Evolutionary conservation across 495 filamentous ascomycete genomes (phyloP), one percentile per base, ranked within the genome.

Genomic region (Penicillium psychrofluorescens): DNA sequence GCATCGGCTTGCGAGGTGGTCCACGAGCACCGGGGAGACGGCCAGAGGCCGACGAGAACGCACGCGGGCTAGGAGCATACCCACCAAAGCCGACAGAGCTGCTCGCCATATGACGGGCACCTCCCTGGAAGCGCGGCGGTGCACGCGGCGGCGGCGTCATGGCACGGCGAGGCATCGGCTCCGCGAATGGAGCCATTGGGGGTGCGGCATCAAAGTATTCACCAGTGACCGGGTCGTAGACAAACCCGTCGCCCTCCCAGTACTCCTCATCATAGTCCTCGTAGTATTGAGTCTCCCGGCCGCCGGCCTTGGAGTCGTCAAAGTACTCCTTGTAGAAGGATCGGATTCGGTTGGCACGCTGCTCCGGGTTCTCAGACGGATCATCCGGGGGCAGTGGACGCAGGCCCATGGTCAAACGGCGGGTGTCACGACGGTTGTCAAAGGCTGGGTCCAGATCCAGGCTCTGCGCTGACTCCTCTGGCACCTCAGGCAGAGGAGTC

Each of bases 301-400:
- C 22, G 2, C 22, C 72, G 0, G 71, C 72, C 59, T 84, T 86
- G 13, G 77, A 81, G 16, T 95, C 90, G 42, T 98, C 92, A 48
- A 98, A 98, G 64, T 97, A 97, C 63, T 97, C 92, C 62, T 95
- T 95, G 70, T 98, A 98, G 70, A 98, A 98, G 16, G 94, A 97
- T 52, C 92, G 80, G 50, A 98, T 97, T 15, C 94, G 80, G 67
- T 95, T 96, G 48, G 92, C 92, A 59, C 92, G 80, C 65, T 91
- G 80, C 67, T 97, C 92, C 2, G 92, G 87, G 58, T 95, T 87
- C 50, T 89, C 86, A 28, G 73, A 62, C n/a, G 89, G 86, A 30
- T 86, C 84, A 53, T 90, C 86, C 40, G 89, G 88, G 4, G 92
- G 92, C 30, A 98, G 76, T 36, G 92, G 92, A n/a, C 94, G 84